phyloP scores from a whole-genome alignment of 257 asterid species.

The Solanum megistacrolobum region DNA sequence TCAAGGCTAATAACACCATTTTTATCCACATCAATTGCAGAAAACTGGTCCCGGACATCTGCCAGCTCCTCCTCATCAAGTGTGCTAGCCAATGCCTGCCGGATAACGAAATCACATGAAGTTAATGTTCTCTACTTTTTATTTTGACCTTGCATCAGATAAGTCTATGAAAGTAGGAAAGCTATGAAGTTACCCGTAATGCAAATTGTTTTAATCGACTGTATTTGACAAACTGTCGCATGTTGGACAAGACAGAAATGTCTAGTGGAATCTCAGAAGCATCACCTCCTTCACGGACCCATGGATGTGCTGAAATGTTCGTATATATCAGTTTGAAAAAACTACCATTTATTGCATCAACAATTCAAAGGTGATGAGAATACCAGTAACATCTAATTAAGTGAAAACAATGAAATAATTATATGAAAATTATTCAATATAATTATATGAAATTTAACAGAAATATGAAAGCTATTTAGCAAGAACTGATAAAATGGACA shows the following conservation, averaged over 20 bases:
- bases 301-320: slow-evolving; percentile 70
- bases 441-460: background rate
- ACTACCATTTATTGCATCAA: background rate
- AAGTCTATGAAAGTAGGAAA: background rate
- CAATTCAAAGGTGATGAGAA: background rate
- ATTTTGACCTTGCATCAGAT: background rate
- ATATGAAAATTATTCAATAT: background rate
- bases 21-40: slow-evolving; percentile 94
- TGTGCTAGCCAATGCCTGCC: slow-evolving; percentile 92
- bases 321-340: background rate
- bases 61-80: slow-evolving; percentile 85
- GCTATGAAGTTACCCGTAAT: slow-evolving; percentile 51
- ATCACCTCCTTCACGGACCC: slow-evolving; percentile 99
- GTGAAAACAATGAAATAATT: background rate
- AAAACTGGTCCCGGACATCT: slow-evolving; percentile 85
- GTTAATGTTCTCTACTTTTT: background rate
- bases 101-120: background rate
- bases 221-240: slow-evolving; percentile 91
- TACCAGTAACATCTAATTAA: background rate
- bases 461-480: background rate
- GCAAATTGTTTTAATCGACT: slow-evolving; percentile 93
- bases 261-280: slow-evolving; percentile 98
- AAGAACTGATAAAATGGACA: background rate
- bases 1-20: slow-evolving; percentile 93
- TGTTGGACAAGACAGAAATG: slow-evolving; percentile 80